Evolutionary conservation across 495 filamentous ascomycete species (phyloP), one percentile per base, ranked within the genome.

Genomic region (Aspergillus asperescens): DNA sequence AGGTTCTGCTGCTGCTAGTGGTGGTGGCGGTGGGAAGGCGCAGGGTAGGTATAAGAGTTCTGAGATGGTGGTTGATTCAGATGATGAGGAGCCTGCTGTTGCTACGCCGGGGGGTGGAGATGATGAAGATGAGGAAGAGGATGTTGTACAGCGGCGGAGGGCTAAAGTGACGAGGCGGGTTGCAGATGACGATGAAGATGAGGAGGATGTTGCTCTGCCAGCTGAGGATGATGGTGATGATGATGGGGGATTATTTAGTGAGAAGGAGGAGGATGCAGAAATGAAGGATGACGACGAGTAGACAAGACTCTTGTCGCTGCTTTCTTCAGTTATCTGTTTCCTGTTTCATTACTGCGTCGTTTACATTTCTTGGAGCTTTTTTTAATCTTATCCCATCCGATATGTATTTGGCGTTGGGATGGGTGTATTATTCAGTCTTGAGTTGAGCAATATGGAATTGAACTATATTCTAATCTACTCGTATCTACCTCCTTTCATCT

Each of bases 51-150:
- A 79, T 68, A 95, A 94, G 77, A 87, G 82, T 48, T 83, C 74
- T 31, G 89, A 94, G 66, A 78, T 87, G 50, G 83, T 95, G 23
- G 84, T 87, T 29, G 87, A 90, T 46, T 87, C 83, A 48, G 85
- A 86, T 48, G 75, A 77, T 10, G 79, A 82, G 35, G 80, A 77
- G 15, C 57, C 28, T 1, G 55, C 25, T 16, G 35, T 42, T 37
- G 61, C 27, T 25, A 62, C 60, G 6, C 55, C 59, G 4, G 52
- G 71, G 12, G 71, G 66, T 8, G 69, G 76, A 13, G 47, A 56
- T 18, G 68, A 66, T 8, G 63, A 68, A 7, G 64, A 68, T n/a
- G 68, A 68, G 7, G 56, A 72, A 29, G 62, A 67, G 29, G 64
- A 65, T 0, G 58, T 60, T 43, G 58, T 66, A 2, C 70, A 66